phyloP scores from a whole-genome alignment of 2,329 filamentous ascomycete species.

The Tolypocladium guangdongense region DNA sequence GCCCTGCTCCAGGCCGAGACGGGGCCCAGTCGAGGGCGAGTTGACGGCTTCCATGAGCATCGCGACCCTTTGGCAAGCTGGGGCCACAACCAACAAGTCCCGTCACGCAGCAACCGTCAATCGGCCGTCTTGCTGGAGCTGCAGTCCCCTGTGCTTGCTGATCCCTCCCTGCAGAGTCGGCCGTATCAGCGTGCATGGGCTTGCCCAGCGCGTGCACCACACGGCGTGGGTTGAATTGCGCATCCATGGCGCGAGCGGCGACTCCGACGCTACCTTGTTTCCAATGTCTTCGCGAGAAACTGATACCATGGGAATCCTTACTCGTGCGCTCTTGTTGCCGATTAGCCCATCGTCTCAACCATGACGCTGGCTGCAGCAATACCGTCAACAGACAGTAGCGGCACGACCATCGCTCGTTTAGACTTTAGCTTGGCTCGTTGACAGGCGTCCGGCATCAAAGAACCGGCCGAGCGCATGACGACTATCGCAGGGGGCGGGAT shows the following conservation, averaged over 20 bases:
- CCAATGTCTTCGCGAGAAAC: neutral
- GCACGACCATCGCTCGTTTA: neutral
- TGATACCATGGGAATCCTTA: neutral
- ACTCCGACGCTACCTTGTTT: neutral
- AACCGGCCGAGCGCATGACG: neutral
- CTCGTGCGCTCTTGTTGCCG: neutral
- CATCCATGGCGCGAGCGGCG: too few species aligned
- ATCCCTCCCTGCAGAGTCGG: too few species aligned
- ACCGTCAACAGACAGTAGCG: neutral
- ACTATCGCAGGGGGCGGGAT: neutral
- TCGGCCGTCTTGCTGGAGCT: too few species aligned
- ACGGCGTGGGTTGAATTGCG: too few species aligned
- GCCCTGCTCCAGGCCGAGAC: too few species aligned
- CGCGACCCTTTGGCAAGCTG: too few species aligned
- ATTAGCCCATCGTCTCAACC: neutral
- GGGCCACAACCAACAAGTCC: too few species aligned
- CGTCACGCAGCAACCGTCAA: neutral
- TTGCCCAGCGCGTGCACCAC: neutral
- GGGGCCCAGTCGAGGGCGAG: too few species aligned
- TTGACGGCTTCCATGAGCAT: too few species aligned
- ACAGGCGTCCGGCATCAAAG: neutral
- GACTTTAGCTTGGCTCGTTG: neutral
- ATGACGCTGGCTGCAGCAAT: neutral
- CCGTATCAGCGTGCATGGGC: too few species aligned
- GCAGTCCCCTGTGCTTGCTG: too few species aligned